Evolutionary conservation across 441 rosid genomes (phyloP).

Genomic region (Erysimum cheiri): DNA sequence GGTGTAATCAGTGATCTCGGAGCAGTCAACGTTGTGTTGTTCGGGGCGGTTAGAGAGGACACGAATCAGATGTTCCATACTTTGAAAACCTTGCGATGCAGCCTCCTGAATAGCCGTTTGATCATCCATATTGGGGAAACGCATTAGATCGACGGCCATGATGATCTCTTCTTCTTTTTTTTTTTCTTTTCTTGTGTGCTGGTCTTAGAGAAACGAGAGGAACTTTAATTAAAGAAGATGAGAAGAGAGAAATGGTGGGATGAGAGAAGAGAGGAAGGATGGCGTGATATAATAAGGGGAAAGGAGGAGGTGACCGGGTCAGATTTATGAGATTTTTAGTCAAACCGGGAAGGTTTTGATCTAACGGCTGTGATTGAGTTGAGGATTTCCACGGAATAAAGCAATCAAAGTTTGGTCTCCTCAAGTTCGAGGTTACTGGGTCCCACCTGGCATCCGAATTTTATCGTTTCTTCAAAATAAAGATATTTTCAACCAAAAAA

Average conservation of each 20-base stretch:
- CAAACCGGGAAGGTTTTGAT: conserved; percentile 51
- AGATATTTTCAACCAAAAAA: neutral
- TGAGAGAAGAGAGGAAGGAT: conserved; percentile 29
- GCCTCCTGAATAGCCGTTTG: conserved; percentile 82
- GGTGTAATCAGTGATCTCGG: conserved; percentile 69
- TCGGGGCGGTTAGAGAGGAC: conserved; percentile 58
- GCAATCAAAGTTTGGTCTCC: conserved; percentile 44
- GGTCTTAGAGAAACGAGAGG: neutral
- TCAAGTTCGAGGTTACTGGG: conserved; percentile 43
- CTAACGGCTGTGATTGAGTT: conserved; percentile 63
- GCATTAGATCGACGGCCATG: conserved; percentile 78
- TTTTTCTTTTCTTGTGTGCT: neutral
- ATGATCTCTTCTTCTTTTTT: neutral
- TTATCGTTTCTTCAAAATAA: conserved; percentile 21
- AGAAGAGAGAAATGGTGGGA: neutral
- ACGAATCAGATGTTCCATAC: conserved; percentile 83
- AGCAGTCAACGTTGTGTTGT: conserved; percentile 51
- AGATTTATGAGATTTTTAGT: conserved; percentile 36
- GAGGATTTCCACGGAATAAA: conserved; percentile 54
- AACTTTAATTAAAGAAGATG: conserved; percentile 22
- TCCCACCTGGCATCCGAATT: conserved; percentile 25
- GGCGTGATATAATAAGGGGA: conserved; percentile 49
- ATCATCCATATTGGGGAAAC: conserved; percentile 71
- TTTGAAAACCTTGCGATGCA: conserved; percentile 78
- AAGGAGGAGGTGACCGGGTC: conserved; percentile 54